These are phyloP conservation scores for Niebla homalea DNA, from an alignment of 495 filamentous ascomycete species.

Conservation along the genomic window DNA sequence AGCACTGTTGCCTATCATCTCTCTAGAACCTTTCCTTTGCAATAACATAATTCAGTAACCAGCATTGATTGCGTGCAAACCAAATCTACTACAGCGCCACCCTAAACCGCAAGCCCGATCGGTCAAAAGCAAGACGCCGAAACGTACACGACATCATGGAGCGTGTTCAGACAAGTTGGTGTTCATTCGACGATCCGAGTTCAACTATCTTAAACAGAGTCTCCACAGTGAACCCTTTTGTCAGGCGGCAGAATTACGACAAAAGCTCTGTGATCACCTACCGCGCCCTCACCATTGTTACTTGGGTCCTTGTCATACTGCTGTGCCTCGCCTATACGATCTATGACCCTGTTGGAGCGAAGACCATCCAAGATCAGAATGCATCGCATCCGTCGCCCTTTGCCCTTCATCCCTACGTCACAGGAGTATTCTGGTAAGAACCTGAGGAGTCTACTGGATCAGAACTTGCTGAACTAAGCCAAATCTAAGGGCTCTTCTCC, in stretches of 20 bases:
- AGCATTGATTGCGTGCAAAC: too few species aligned
- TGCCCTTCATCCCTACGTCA: conserved; percentile 55
- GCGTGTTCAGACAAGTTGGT: conserved; percentile 7
- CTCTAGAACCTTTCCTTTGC: too few species aligned
- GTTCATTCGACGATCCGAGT: background rate
- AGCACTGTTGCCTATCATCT: too few species aligned
- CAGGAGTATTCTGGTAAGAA: conserved; percentile 62
- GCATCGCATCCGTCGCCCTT: conserved; percentile 54
- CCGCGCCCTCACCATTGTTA: conserved; percentile 54
- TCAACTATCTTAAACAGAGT: too few species aligned
- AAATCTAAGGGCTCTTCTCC: conserved; percentile 52
- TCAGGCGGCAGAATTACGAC: conserved; percentile 46
- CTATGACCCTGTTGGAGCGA: conserved; percentile 45
- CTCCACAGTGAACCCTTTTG: conserved; percentile 45
- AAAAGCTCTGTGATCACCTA: conserved; percentile 38
- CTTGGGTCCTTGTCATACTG: conserved; percentile 58
- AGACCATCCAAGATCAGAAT: conserved; percentile 59
- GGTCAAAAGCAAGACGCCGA: too few species aligned
- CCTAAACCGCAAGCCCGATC: too few species aligned
- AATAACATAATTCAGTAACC: too few species aligned
- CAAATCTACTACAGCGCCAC: too few species aligned
- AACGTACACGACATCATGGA: conserved; percentile 1
- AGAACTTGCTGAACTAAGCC: background rate
- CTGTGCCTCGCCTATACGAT: conserved; percentile 57
- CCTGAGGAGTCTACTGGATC: background rate